Base-by-base conservation (phyloP, 768 basidiomycete species). In the Heimioporus sp. region DNA sequence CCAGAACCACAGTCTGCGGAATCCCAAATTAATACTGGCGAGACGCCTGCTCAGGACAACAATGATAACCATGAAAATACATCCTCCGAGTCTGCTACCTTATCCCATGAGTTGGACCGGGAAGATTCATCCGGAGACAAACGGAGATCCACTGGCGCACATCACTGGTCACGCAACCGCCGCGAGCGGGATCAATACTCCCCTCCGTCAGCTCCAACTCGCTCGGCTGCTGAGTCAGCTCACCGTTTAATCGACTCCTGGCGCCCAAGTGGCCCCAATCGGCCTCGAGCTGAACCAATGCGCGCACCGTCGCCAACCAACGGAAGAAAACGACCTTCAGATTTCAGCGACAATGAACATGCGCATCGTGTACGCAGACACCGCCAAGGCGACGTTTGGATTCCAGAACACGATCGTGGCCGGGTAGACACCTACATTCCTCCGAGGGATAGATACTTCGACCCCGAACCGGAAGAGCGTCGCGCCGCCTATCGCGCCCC, bases 251-350 rank as follows among this genome's bases (percentile, higher is more conserved):
- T 12, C 30, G 54, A 56, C 13, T 46, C 51, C 37, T 41, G 55
- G 55, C 55, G 34, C 13, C 53, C 54, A 15, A 48, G 46, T 30
- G 7, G 40, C 16, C 51, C 54, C 4, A 49, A 43, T 41, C 51
- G 20, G n/a, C 36, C 53, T 30, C 63, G 60, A 45, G 56, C 49
- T 17, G 62, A 67, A 38, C 46, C 51, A 11, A 53, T 58, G 42
- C 54, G 61, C 2, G 49, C 54, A 28, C 32, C 47, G 30, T 55
- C 61, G 3, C 61, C 64, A 4, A 48, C 20, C 10, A 20, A 31
- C 2, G 57, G 58, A 32, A 64, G 38, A 37, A 68, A 68, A 42
- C 56, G 68, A 35, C 48, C 58, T 31, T 42, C 35, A 6, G 66
- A 70, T 34, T 49, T 43, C 12, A 39, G 30, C 31, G 56, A 68